A percentile compares a stretch with the other conserved stretches of the same genome.
Conservation (phyloP, 768 basidiomycete species). For the Terana coerulea region DNA sequence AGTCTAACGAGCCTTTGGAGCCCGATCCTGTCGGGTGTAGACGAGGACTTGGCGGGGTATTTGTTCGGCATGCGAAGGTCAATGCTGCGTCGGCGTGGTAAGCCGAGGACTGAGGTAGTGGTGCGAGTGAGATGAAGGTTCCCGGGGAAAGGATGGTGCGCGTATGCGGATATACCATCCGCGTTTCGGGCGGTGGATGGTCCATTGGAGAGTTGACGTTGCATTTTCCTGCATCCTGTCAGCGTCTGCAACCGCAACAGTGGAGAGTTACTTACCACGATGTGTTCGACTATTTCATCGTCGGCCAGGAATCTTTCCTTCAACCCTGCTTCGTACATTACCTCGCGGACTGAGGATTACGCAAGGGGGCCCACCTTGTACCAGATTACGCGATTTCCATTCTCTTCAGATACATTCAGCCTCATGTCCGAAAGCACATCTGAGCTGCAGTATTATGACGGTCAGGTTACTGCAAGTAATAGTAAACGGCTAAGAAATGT, state of each 20-base stretch:
- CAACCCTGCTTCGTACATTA: conserved; percentile 9
- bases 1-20: conserved; percentile 21
- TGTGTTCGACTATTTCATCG: conserved; percentile 70
- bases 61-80: conserved; percentile 33
- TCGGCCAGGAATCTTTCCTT: conserved; percentile 75
- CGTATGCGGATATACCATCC: conserved; percentile 85
- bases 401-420: conserved; percentile 59
- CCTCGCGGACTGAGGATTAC: background rate
- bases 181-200: conserved; percentile 71
- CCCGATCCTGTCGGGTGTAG: conserved; percentile 10
- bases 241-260: background rate
- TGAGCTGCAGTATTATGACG: conserved; percentile 58
- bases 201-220: conserved; percentile 66
- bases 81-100: conserved; percentile 31
- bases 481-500: no score
- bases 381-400: conserved; percentile 58
- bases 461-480: no score
- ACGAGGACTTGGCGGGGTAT: conserved; percentile 6
- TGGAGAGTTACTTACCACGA: conserved; percentile 50
- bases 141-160: conserved; percentile 64
- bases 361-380: conserved; percentile 52
- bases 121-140: conserved; percentile 32
- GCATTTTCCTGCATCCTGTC: conserved; percentile 51
- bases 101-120: conserved; percentile 28
- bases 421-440: conserved; percentile 71